Base-by-base conservation (phyloP, 805 yeast genomes). In the Lipomyces starkeyi region DNA sequence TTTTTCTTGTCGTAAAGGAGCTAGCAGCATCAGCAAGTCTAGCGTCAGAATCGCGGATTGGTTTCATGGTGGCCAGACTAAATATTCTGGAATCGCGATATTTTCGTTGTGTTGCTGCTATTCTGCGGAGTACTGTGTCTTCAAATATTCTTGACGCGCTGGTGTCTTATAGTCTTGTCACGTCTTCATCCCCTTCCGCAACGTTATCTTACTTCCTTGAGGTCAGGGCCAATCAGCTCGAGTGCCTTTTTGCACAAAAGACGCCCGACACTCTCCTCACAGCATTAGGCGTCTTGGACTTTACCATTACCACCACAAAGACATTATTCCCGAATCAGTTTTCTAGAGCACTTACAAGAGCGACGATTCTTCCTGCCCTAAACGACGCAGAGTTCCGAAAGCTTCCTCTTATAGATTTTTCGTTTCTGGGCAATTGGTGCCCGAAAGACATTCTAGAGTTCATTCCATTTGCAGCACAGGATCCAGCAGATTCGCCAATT, bases 241-340 rank as follows among this genome's bases (percentile, higher is more conserved):
- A 53, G 5, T 11, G 4, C 22, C 43, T 67, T n/a, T 27, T 43
- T 17, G 7, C 55, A 6, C 29, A 40, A 4, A n/a, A 35, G 13
- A 60, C 66, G 9, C 32, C 64, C 3, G 54, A 58, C 3, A 8
- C 57, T 17, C 52, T 69, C 5, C 25, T 69, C 9, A 53, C 55
- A 5, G 68, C 68, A 2, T n/a, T 69, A 8, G 40, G 35, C 8
- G 56, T 61, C n/a, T 32, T 69, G 37, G 68, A 69, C 49, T 54
- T 58, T 13, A 69, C 72, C 3, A 35, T 67, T 34, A 25, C 58
- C 27, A 53, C 29, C 14, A 55, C 61, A 13, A 32, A 29, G n/a
- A 13, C 71, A 13, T 20, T 69, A 7, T 69, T 69, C 47, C 68
- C 72, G 8, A n/a, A 57, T 3, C 68, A 66, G 25, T 67, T 66